Evolutionary conservation across 1,284 basidiomycete species (phyloP).

Genomic region (Baeospora myosura): DNA sequence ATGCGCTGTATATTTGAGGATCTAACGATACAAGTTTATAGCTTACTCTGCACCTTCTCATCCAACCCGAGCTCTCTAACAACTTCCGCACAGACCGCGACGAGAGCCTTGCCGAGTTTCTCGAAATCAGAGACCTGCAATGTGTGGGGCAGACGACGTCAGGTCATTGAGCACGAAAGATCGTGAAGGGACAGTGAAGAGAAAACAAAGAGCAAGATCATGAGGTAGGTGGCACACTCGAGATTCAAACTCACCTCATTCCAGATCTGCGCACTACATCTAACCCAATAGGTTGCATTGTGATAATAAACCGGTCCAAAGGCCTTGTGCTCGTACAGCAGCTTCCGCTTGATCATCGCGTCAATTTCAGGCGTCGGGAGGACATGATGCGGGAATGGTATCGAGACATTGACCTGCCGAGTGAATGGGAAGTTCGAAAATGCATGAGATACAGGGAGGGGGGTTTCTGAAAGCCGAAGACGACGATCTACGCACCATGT

Average conservation of each 20-base stretch:
- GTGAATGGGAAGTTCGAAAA: not conserved
- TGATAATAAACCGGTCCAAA: slow-evolving; percentile 37
- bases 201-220: slow-evolving; percentile 3
- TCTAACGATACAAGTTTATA: too few species aligned
- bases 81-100: slow-evolving; percentile 30
- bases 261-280: slow-evolving; percentile 60
- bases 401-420: slow-evolving; percentile 51
- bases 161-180: too few species aligned
- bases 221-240: too few species aligned
- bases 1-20: too few species aligned
- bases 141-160: too few species aligned
- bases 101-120: slow-evolving; percentile 34
- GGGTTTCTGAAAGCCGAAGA: not conserved
- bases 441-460: not conserved
- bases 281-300: slow-evolving; percentile 52
- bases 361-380: slow-evolving; percentile 24
- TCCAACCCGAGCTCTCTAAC: too few species aligned
- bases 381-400: slow-evolving; percentile 41
- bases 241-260: slow-evolving; percentile 55
- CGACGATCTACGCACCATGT: slow-evolving; percentile 53
- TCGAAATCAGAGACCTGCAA: slow-evolving; percentile 52
- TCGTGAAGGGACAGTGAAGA: slow-evolving; percentile 1
- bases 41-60: too few species aligned
- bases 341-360: slow-evolving; percentile 26
- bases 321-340: slow-evolving; percentile 34